Evolutionary conservation across 2,329 filamentous ascomycete genomes (phyloP), one percentile per base, ranked within the genome.

Genomic region (Paramyrothecium roridum): DNA sequence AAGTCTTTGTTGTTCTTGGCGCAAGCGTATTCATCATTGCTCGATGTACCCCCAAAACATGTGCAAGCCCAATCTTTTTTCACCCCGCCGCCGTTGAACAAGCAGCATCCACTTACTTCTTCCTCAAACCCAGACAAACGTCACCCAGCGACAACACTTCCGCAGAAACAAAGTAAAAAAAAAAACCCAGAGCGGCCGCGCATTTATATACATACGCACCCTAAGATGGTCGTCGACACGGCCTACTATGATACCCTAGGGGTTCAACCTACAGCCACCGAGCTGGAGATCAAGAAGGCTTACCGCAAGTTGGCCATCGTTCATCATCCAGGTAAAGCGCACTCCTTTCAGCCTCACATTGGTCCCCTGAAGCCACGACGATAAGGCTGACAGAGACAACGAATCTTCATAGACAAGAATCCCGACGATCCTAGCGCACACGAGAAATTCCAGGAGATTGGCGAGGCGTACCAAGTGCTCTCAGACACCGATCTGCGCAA

Each of bases 231-330:
- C 65, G 89, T 89, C 66, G 91, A 96, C 73, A 96, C 91, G 56
- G 78, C 85, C 64, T 96, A 96, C 76, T 96, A 96, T 75, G 92
- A 96, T 75, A 86, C 85, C 64, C 81, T 97, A 43, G 90, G 89
- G 68, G 92, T 97, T 67, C 80, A 87, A 76, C 88, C 91, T 62
- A 91, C 88, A 54, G 93, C 93, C 30, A 89, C 90, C 43, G 90
- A 93, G 72, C 83, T 96, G 52, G 92, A 97, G 71, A 97, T 97
- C 76, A 97, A 97, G 75, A 96, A 96, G 78, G 93, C 93, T 26
- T 97, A 97, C 76, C 86, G 93, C 70, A 97, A 93, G 77, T 83
- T 95, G 63, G 95, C 95, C 64, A 97, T 98, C 73, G 85, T 93
- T 63, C 91, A 96, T 67, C 93, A 97, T 73, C 91, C 91, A 61